phyloP scores from a whole-genome alignment of 2,329 filamentous ascomycete species.

The Fusarium circinatum region DNA sequence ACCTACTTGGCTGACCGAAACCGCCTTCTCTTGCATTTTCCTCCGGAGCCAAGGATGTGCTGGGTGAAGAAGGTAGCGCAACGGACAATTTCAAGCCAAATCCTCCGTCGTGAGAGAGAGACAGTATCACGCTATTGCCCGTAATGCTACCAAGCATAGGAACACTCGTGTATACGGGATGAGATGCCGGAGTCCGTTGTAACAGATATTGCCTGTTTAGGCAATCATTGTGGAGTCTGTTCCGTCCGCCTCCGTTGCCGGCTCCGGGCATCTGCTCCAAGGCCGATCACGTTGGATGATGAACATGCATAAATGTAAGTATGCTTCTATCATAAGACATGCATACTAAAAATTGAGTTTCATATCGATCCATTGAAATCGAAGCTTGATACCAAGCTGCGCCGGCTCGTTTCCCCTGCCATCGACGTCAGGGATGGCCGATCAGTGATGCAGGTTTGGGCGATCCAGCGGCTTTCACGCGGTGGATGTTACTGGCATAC shows the following conservation, averaged over 20 bases:
- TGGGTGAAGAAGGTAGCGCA: background rate
- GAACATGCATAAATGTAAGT: background rate
- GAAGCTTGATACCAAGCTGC: background rate
- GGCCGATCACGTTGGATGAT: slow-evolving; percentile 6
- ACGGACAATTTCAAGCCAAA: background rate
- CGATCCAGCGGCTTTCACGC: slow-evolving; percentile 33
- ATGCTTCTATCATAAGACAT: background rate
- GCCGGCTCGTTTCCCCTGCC: background rate
- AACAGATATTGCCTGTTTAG: slow-evolving; percentile 29
- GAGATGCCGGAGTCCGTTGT: background rate
- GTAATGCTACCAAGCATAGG: slow-evolving; percentile 3
- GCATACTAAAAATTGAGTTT: background rate
- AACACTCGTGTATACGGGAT: background rate
- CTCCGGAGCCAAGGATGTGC: background rate
- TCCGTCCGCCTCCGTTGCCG: slow-evolving; percentile 18
- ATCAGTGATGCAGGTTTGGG: slow-evolving; percentile 26
- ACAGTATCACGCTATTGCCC: background rate
- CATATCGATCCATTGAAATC: background rate
- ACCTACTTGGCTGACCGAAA: slow-evolving; percentile 1
- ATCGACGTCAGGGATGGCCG: slow-evolving; percentile 24
- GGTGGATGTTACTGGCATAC: slow-evolving; percentile 7
- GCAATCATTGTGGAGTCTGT: slow-evolving; percentile 20
- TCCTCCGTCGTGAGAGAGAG: background rate
- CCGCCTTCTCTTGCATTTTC: background rate
- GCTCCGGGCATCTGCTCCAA: slow-evolving; percentile 4